These are phyloP conservation scores for Backusella sp. DNA, from an alignment of 192 early-diverging fungal species.

Conservation along the genomic window DNA sequence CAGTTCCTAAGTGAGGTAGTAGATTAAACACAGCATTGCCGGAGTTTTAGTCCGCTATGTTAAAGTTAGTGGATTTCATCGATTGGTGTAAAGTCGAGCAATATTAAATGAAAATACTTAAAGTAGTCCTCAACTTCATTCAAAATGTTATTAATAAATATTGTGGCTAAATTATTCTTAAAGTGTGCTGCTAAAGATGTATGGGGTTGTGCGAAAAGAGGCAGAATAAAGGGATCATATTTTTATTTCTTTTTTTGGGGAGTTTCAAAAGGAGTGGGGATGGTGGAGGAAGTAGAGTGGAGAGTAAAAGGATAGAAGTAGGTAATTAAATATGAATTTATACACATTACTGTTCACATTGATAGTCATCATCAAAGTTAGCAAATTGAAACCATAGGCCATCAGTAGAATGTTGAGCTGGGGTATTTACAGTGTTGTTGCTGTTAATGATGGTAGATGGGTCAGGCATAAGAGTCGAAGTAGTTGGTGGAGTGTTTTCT, in stretches of 20 bases:
- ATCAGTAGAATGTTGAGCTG: conserved; percentile 6
- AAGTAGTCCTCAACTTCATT: too few species aligned
- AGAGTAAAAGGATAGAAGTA: not conserved
- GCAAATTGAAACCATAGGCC: conserved; percentile 17
- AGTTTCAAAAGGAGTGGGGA: not conserved
- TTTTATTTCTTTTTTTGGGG: not conserved
- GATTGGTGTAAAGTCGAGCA: too few species aligned
- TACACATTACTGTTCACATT: conserved; percentile 10
- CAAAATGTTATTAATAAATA: too few species aligned
- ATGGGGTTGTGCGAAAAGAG: too few species aligned
- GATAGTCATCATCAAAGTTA: conserved; percentile 16
- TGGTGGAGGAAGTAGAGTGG: not conserved
- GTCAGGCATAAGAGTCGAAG: not conserved
- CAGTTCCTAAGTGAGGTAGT: too few species aligned
- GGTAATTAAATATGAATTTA: not conserved
- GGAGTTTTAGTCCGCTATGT: too few species aligned
- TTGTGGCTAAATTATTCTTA: too few species aligned
- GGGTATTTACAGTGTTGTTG: conserved; percentile 1
- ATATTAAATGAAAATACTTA: too few species aligned
- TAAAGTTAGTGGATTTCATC: too few species aligned
- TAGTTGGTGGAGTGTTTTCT: not conserved
- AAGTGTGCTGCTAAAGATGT: too few species aligned
- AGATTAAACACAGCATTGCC: too few species aligned
- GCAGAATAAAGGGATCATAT: too few species aligned
- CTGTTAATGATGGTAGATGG: not conserved